phyloP scores from a whole-genome alignment of 176 grass and related monocot species.

The Elymus sibiricus region DNA sequence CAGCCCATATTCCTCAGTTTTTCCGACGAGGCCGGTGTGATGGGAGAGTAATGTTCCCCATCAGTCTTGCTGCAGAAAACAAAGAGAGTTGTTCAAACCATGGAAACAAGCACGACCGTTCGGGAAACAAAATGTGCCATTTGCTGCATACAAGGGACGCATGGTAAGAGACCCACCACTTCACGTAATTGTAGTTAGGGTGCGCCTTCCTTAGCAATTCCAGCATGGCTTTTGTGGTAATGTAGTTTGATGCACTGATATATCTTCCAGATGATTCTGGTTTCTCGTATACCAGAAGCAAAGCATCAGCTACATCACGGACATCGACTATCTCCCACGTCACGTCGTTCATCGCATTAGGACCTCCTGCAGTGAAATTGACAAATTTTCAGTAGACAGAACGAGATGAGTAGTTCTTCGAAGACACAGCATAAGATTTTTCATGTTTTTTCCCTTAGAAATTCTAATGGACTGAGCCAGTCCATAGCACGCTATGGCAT shows the following conservation, averaged over 20 bases:
- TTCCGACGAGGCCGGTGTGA: neutral
- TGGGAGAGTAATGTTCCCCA: neutral
- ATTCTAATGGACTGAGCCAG: neutral
- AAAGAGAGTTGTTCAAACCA: neutral
- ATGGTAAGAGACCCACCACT: constrained; percentile 17
- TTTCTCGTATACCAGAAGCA: constrained; percentile 34
- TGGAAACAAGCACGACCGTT: neutral
- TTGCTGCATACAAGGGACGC: neutral
- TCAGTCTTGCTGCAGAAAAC: constrained; percentile 19
- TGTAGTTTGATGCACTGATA: constrained; percentile 21
- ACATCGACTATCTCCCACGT: constrained; percentile 23
- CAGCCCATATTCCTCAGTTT: constrained; percentile 48
- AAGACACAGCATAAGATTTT: too few species aligned
- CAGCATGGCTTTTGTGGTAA: neutral
- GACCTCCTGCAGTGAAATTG: constrained; percentile 19
- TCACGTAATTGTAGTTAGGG: constrained; percentile 38
- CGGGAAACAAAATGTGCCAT: neutral
- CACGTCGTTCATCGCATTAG: constrained; percentile 10
- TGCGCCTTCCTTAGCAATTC: constrained; percentile 32
- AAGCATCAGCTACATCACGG: constrained; percentile 24
- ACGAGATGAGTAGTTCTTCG: neutral
- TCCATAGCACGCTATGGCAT: neutral
- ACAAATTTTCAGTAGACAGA: neutral
- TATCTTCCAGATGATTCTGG: constrained; percentile 28
- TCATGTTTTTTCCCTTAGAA: neutral